Conservation (phyloP, 495 filamentous ascomycete genomes). For the Penicillium cosmopolitanum region DNA sequence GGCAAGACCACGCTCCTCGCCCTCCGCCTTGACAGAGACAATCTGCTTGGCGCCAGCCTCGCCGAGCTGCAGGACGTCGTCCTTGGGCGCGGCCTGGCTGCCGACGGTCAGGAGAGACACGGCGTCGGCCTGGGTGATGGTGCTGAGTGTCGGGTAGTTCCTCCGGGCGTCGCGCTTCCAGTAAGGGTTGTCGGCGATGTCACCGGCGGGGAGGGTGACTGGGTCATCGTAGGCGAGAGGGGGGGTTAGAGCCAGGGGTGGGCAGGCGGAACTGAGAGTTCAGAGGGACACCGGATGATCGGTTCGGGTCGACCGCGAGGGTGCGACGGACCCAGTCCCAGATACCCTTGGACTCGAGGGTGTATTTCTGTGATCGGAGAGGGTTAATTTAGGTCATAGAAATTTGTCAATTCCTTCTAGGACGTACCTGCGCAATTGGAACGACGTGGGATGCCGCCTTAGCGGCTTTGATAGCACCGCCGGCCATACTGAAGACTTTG, state of each 20-base stretch:
- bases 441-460: conserved; percentile 46
- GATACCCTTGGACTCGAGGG: conserved; percentile 87
- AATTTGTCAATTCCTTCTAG: background rate
- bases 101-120: conserved; percentile 86
- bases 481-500: conserved; percentile 45
- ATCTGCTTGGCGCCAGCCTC: conserved; percentile 82
- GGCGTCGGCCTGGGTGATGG: conserved; percentile 81
- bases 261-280: conserved; percentile 93
- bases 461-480: conserved; percentile 44
- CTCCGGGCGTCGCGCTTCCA: conserved; percentile 93
- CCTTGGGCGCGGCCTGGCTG: conserved; percentile 76
- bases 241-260: conserved; percentile 74
- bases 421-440: conserved; percentile 41
- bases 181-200: conserved; percentile 97
- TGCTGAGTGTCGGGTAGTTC: conserved; percentile 79
- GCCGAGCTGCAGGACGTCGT: conserved; percentile 75
- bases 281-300: conserved; percentile 87
- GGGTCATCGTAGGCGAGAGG: conserved; percentile 84
- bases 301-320: conserved; percentile 82
- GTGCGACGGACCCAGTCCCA: conserved; percentile 82
- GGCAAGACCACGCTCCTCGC: conserved; percentile 68
- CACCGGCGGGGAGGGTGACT: conserved; percentile 86
- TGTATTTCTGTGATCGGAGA: conserved; percentile 78
- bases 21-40: conserved; percentile 77
- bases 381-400: background rate